Evolutionary conservation across 108 stramenopile species (phyloP), one percentile per base, ranked within the genome.

Genomic region (Nitzschia palea): DNA sequence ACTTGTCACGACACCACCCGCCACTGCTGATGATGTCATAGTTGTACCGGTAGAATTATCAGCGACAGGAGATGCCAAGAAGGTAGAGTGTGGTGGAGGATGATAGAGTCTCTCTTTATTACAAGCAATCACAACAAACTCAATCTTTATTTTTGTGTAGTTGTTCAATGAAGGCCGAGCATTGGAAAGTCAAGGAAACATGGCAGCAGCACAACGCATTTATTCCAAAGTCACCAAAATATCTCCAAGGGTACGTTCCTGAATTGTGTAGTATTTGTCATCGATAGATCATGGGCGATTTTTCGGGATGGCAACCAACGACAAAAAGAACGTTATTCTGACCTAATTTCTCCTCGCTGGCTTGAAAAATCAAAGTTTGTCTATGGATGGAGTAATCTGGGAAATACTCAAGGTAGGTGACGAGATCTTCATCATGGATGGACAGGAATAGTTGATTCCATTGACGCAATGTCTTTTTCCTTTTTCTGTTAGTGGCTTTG

Each of bases 381-480:
- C 62, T 93, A 93, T 56, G 91, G 88, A 12, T 93, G 88, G 88
- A 77, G 76, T 53, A 84, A 84, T 45, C 70, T 93, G 44, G 88
- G 86, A 2, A 93, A 89, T 37, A 90, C 91, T 14, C 82, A 88
- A 61, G 47, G 47, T 48, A 48, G 4, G 47, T 20, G 22, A 4
- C 47, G 47, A 20, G n/a, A n/a, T n/a, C n/a, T n/a, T n/a, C n/a
- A n/a, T n/a, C n/a, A n/a, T 48, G 17, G n/a, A 10, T 48, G 47
- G 8, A 40, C 8, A 40, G 37, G 8, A 14, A 8, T 10, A 40
- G 37, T 40, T 40, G 8, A 40, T 40, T 40, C 37, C 37, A 40
- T 10, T 14, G 10, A 40, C n/a, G n/a, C n/a, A n/a, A n/a, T n/a
- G n/a, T n/a, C 14, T 40, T 14, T 40, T 10, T 10, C 37, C 14